Base-by-base conservation (phyloP, 2,329 filamentous ascomycete species). In the Zalaria sp. region DNA sequence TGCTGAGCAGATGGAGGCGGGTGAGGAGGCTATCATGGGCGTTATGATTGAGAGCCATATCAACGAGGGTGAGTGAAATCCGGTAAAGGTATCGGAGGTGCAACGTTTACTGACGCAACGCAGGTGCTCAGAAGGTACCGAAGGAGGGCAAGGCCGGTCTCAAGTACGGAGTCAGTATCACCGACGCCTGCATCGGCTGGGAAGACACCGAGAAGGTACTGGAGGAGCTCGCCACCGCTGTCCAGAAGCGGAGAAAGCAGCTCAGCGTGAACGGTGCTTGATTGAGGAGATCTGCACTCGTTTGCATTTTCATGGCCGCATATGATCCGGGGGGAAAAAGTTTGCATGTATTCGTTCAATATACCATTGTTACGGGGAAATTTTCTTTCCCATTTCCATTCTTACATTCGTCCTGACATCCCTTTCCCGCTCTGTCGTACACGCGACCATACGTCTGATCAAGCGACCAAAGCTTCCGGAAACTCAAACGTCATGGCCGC, bases 1-100 rank as follows among this genome's bases (percentile, higher is more conserved):
- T 43, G 87, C 84, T 2, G 79, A 83, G 56, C 91, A 98, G 66
- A 83, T 98, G 46, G 72, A 80, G 42, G 76, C 73, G 44, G 91
- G 91, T 31, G 89, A 96, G 67, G 73, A 74, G 3, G 81, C 71
- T 38, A 91, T 98, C 57, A 89, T 95, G 77, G 91, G 91, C 55
- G 85, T 96, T 46, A 98, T 98, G 91, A 93, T 98, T 56, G 91
- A 98, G 71, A 93, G 84, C 63, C 84, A 96, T 63, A 93, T 96
- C 66, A 82, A 89, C 55, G 89, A 95, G 67, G 88, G 83, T 82
- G 61, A 55, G 71, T 58, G n/a, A 7, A 35, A 42, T 9, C 9
- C n/a, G n/a, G n/a, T 11, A 38, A 37, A 42, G 27, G 34, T 34
- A 32, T 34, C 29, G 32, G 37, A 29, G 8, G 28, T 31, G 27